Evolutionary conservation across 768 basidiomycete genomes (phyloP).

Genomic region (Mycena olivaceomarginata): DNA sequence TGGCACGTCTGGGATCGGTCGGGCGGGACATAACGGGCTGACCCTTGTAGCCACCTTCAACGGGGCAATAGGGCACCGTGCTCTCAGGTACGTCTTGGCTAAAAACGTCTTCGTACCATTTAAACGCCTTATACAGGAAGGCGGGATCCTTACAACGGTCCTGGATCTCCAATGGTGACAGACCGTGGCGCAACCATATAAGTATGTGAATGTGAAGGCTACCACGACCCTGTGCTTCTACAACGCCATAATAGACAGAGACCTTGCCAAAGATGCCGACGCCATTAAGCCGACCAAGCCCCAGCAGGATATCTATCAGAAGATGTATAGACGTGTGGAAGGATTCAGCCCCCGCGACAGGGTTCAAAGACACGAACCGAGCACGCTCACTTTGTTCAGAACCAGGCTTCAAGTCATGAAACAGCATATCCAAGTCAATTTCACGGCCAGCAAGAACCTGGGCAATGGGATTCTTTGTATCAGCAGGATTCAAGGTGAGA

Average conservation of each 20-base stretch:
- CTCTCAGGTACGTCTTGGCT: not conserved
- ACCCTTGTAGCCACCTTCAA: not conserved
- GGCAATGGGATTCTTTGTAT: too few relatives aligned
- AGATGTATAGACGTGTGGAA: not conserved
- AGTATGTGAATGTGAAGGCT: not conserved
- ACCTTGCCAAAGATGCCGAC: not conserved
- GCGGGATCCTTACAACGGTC: not conserved
- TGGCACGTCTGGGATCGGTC: too few relatives aligned
- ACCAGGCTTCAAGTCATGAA: not conserved
- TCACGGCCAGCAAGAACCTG: too few relatives aligned
- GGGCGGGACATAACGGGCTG: not conserved
- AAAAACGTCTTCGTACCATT: not conserved
- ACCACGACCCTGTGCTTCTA: not conserved
- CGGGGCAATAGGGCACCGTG: too few relatives aligned
- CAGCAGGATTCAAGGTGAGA: too few relatives aligned
- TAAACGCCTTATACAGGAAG: not conserved
- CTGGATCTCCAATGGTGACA: not conserved
- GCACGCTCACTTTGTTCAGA: not conserved
- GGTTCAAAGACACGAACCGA: not conserved
- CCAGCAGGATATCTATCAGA: not conserved
- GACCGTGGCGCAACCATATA: not conserved
- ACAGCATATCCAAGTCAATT: too few relatives aligned
- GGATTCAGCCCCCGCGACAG: not conserved
- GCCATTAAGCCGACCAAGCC: not conserved
- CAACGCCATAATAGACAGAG: not conserved